Evolutionary conservation across 352 stramenopile genomes (phyloP).

Genomic region (Phytophthora cactorum): DNA sequence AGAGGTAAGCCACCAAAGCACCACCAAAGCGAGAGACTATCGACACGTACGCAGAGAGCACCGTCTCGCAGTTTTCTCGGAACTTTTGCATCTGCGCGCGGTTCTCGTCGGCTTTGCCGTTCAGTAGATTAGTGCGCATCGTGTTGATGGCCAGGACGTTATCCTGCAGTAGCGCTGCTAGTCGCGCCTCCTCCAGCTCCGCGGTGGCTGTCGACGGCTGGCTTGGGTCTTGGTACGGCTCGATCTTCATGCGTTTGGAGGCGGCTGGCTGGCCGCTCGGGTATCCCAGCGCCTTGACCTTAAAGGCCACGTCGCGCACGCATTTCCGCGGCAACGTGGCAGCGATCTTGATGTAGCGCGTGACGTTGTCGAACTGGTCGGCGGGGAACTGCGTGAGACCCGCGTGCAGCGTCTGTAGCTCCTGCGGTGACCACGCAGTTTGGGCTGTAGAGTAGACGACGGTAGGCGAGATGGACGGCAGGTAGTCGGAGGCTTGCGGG

Average conservation of each 20-base stretch:
- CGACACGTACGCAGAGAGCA: conserved; percentile 62
- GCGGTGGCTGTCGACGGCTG: conserved; percentile 19
- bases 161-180: conserved; percentile 67
- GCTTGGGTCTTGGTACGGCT: conserved; percentile 47
- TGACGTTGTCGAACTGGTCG: conserved; percentile 78
- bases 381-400: conserved; percentile 61
- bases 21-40: neutral
- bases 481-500: conserved; percentile 32
- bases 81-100: conserved; percentile 67
- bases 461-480: conserved; percentile 66
- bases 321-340: conserved; percentile 70
- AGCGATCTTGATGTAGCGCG: conserved; percentile 86
- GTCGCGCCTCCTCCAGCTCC: conserved; percentile 52
- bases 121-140: conserved; percentile 75
- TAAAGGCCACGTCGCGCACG: conserved; percentile 79
- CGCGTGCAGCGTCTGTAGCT: conserved; percentile 69
- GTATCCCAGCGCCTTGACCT: conserved; percentile 51
- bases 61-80: conserved; percentile 64
- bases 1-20: neutral
- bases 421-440: conserved; percentile 60
- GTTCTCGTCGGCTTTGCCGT: conserved; percentile 63
- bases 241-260: conserved; percentile 71
- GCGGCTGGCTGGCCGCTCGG: conserved; percentile 33
- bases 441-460: conserved; percentile 69
- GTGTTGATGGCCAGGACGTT: conserved; percentile 69